These are phyloP conservation scores for Teunomyces aglyptinius DNA, from an alignment of 805 yeast species.

Conservation along the genomic window DNA sequence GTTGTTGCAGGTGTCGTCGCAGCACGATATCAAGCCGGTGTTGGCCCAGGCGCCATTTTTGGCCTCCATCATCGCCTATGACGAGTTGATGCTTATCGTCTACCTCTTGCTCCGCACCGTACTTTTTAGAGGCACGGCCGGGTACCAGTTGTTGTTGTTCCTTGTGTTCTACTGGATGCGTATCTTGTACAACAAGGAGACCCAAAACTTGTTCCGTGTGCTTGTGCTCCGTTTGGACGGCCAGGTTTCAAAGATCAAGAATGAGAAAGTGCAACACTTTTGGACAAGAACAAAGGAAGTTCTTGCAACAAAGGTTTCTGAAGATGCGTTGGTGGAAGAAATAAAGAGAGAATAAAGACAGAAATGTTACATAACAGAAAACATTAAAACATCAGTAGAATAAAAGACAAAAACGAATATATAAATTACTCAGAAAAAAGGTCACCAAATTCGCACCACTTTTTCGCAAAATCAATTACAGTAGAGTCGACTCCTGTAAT, in stretches of 20 bases:
- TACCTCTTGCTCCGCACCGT: slow-evolving; percentile 59
- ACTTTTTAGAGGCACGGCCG: slow-evolving; percentile 63
- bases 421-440: too few species aligned
- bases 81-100: slow-evolving; percentile 55
- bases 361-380: too few species aligned
- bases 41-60: slow-evolving; percentile 37
- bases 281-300: slow-evolving; percentile 36
- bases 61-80: slow-evolving; percentile 52
- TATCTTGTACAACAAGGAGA: slow-evolving; percentile 52
- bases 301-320: slow-evolving; percentile 23
- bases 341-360: background rate
- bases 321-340: background rate
- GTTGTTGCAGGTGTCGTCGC: slow-evolving; percentile 50
- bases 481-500: slow-evolving; percentile 29
- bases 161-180: slow-evolving; percentile 68
- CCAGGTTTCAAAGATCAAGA: slow-evolving; percentile 40
- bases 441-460: background rate
- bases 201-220: slow-evolving; percentile 42
- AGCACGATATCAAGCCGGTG: slow-evolving; percentile 41
- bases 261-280: slow-evolving; percentile 38
- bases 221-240: slow-evolving; percentile 45
- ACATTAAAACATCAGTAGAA: too few species aligned
- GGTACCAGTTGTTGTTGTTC: slow-evolving; percentile 62
- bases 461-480: slow-evolving; percentile 10
- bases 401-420: too few species aligned